These are phyloP conservation scores for Tilletia indica DNA, from an alignment of 1,284 basidiomycete species.

Conservation along the genomic window DNA sequence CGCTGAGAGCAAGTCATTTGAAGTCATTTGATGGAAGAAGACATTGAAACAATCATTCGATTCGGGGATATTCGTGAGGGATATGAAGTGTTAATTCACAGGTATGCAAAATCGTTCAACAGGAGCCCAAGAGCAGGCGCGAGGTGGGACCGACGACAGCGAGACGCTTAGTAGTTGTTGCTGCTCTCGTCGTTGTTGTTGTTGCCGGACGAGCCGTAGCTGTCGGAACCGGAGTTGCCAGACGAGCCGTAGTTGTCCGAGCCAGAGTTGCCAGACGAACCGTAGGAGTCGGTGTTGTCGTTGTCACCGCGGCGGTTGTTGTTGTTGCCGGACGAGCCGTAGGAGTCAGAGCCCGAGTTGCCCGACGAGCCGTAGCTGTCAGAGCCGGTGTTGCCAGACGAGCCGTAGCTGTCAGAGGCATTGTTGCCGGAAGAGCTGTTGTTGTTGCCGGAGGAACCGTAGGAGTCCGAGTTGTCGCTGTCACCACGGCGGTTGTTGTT, in stretches of 20 bases:
- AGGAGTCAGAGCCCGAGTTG: slow-evolving; percentile 9
- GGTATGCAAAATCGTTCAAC: no score
- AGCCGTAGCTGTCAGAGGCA: slow-evolving; percentile 14
- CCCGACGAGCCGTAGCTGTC: not conserved
- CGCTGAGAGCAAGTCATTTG: no score
- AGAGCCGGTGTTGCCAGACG: slow-evolving; percentile 19
- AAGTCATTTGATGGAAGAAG: no score
- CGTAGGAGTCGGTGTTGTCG: slow-evolving; percentile 16
- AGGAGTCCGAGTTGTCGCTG: slow-evolving; percentile 9
- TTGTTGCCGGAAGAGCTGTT: slow-evolving; percentile 22
- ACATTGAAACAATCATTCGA: no score
- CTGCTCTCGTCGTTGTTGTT: slow-evolving; percentile 22
- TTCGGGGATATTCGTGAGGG: no score
- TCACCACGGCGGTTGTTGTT: slow-evolving; percentile 11
- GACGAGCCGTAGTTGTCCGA: slow-evolving; percentile 16
- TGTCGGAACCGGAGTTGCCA: slow-evolving; percentile 18
- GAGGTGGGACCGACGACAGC: not conserved
- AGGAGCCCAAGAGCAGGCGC: no score
- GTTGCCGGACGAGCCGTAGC: slow-evolving; percentile 17
- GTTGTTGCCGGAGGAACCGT: slow-evolving; percentile 18
- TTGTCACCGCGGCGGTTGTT: slow-evolving; percentile 4
- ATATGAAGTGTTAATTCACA: no score
- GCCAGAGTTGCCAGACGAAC: slow-evolving; percentile 15
- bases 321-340: slow-evolving; percentile 22
- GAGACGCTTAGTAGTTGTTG: slow-evolving; percentile 10